Evolutionary conservation across 257 asterid genomes (phyloP).

Genomic region (Linaria vulgaris): DNA sequence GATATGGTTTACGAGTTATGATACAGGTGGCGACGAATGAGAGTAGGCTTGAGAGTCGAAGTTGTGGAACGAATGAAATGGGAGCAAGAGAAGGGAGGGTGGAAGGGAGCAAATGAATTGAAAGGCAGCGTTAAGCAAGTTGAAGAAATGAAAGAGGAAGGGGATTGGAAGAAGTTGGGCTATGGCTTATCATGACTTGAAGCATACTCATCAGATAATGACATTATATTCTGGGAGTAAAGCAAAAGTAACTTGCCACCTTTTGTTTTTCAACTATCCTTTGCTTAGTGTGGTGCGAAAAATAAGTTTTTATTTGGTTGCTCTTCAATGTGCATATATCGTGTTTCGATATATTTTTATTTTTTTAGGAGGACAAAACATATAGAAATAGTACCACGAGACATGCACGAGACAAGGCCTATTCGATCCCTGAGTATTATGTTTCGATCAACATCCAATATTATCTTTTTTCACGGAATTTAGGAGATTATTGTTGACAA

Average conservation of each 20-base stretch:
- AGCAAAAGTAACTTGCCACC: neutral
- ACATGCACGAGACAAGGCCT: too few relatives aligned
- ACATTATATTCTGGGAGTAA: slow-evolving; percentile 45
- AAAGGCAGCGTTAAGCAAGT: slow-evolving; percentile 32
- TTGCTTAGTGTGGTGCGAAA: too few relatives aligned
- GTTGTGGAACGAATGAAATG: slow-evolving; percentile 57
- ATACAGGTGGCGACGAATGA: slow-evolving; percentile 13
- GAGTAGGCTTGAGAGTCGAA: slow-evolving; percentile 54
- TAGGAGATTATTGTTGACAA: too few relatives aligned
- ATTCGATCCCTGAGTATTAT: too few relatives aligned
- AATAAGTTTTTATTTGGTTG: too few relatives aligned
- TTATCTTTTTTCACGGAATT: too few relatives aligned
- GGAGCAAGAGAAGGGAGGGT: slow-evolving; percentile 54
- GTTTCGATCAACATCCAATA: too few relatives aligned
- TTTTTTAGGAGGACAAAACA: too few relatives aligned
- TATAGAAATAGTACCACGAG: too few relatives aligned
- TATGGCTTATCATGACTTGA: slow-evolving; percentile 44
- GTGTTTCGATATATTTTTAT: too few relatives aligned
- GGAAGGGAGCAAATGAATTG: slow-evolving; percentile 28
- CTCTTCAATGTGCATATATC: too few relatives aligned
- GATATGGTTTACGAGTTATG: slow-evolving; percentile 41
- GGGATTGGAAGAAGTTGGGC: slow-evolving; percentile 44
- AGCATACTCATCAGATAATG: slow-evolving; percentile 41
- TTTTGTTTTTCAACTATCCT: too few relatives aligned
- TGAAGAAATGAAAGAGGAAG: slow-evolving; percentile 32